Conservation (phyloP, 495 filamentous ascomycete genomes). For the Annulohypoxylon moriforme region DNA sequence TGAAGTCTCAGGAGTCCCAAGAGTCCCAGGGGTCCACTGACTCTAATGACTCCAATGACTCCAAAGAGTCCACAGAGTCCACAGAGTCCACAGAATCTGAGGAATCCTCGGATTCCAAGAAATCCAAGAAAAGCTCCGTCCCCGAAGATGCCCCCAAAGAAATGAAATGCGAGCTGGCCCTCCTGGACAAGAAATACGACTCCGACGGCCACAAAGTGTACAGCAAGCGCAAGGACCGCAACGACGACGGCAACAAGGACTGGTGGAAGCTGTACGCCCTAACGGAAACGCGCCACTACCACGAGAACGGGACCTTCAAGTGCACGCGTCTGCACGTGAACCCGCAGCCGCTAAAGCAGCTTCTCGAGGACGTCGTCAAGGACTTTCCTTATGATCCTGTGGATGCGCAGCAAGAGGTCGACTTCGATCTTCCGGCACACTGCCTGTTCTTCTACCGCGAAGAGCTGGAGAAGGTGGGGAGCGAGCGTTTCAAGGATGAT, state of each 20-base stretch:
- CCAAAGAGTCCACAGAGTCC: too few species aligned
- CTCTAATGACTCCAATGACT: too few species aligned
- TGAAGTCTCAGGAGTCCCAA: background rate
- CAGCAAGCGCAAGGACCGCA: conserved; percentile 17
- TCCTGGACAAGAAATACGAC: conserved; percentile 34
- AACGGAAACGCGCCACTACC: conserved; percentile 33
- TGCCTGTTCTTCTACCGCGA: conserved; percentile 50
- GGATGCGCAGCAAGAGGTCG: conserved; percentile 40
- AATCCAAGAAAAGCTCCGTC: background rate
- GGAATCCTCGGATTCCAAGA: background rate
- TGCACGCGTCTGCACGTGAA: conserved; percentile 30
- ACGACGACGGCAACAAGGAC: background rate
- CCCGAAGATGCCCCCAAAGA: conserved; percentile 7
- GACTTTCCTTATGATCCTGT: conserved; percentile 41
- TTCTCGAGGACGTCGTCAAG: conserved; percentile 48
- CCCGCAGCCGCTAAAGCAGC: conserved; percentile 45
- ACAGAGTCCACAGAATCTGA: background rate
- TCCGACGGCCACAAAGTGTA: conserved; percentile 27
- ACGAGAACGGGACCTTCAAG: conserved; percentile 10
- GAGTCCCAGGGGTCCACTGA: too few species aligned
- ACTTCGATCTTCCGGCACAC: conserved; percentile 48
- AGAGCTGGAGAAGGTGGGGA: conserved; percentile 44
- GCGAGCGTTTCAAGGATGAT: conserved; percentile 47
- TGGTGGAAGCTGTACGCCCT: conserved; percentile 36
- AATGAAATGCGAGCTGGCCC: conserved; percentile 27